phyloP scores from a whole-genome alignment of 106 monocot genomes.

The Platanthera guangdongensis region DNA sequence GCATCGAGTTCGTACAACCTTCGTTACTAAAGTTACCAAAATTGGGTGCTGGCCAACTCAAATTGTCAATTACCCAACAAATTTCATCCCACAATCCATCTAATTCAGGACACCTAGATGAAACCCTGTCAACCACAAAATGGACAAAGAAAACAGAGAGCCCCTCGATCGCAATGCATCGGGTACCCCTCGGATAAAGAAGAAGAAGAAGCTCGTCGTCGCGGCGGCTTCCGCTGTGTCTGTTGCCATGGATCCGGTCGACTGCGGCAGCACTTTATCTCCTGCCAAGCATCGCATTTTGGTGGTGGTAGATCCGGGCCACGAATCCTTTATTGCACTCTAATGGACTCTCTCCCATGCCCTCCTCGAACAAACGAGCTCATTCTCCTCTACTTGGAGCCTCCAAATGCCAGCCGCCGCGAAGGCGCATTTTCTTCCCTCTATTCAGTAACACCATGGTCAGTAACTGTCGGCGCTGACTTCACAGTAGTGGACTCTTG shows the following conservation, averaged over 20 bases:
- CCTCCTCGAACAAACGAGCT: slow-evolving; percentile 57
- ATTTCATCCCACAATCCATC: no score
- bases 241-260: background rate
- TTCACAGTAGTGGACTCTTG: no score
- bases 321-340: slow-evolving; percentile 58
- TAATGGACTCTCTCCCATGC: slow-evolving; percentile 78
- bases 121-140: no score
- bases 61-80: no score
- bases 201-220: background rate
- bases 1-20: no score
- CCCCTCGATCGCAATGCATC: background rate
- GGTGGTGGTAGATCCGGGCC: slow-evolving; percentile 56
- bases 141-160: no score
- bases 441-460: background rate
- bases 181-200: background rate
- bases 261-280: background rate
- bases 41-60: no score
- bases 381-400: slow-evolving; percentile 63
- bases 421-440: slow-evolving; percentile 23
- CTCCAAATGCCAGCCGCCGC: background rate
- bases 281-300: slow-evolving; percentile 46
- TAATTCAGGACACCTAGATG: no score
- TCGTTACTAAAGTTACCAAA: no score
- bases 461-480: no score
- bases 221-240: background rate